Conservation (phyloP, 2,329 filamentous ascomycete species). For the Pseudopyrenochaeta lycopersici region DNA sequence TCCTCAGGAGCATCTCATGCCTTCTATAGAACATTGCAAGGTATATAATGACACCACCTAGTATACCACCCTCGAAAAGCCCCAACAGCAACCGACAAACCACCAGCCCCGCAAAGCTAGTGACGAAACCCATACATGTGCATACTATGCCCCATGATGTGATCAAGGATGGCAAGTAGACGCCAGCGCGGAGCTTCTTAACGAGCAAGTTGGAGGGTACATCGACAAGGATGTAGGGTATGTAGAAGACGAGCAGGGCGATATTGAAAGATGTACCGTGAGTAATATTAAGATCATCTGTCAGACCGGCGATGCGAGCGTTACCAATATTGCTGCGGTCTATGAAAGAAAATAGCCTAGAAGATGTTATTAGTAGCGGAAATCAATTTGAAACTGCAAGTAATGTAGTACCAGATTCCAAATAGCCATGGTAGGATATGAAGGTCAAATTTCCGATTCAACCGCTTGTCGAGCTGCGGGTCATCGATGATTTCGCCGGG, state of each 20-base stretch:
- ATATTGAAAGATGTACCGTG: constrained; percentile 53
- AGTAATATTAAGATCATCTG: constrained; percentile 50
- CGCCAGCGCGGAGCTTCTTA: constrained; percentile 52
- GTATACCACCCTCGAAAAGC: constrained; percentile 53
- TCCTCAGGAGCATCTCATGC: constrained; percentile 52
- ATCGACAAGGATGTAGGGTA: constrained; percentile 54
- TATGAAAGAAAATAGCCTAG: constrained; percentile 56
- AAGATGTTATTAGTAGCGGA: too few species aligned
- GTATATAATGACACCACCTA: constrained; percentile 54
- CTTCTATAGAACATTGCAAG: constrained; percentile 54
- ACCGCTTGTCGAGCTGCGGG: constrained; percentile 37
- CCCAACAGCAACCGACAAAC: constrained; percentile 53
- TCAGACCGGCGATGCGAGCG: constrained; percentile 54
- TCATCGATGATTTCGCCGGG: neutral
- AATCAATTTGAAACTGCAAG: neutral
- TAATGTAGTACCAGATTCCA: constrained; percentile 45
- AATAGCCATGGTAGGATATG: constrained; percentile 59
- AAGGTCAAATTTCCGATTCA: constrained; percentile 54
- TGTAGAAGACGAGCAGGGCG: constrained; percentile 56
- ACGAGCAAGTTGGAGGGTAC: constrained; percentile 53
- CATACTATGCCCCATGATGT: constrained; percentile 52
- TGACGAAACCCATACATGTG: constrained; percentile 53
- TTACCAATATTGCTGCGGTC: constrained; percentile 56
- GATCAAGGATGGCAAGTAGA: constrained; percentile 52
- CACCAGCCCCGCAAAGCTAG: constrained; percentile 52